phyloP scores from a whole-genome alignment of 306 rosid genomes.

The Castanea mollissima region DNA sequence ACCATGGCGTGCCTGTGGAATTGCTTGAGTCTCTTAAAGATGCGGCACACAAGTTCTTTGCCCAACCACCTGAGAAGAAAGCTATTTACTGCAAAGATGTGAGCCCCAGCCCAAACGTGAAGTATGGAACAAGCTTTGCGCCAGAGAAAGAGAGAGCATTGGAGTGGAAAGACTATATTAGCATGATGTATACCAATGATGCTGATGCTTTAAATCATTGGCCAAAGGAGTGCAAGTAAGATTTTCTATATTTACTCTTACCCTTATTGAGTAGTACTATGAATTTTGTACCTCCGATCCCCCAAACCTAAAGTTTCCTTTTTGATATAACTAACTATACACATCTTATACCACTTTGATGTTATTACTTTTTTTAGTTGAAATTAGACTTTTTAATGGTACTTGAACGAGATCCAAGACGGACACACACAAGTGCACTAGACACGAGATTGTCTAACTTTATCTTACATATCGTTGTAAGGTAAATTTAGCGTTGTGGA shows the following conservation, averaged over 20 bases:
- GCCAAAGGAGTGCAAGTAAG: conserved; percentile 63
- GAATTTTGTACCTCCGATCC: too few species aligned
- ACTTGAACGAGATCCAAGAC: too few species aligned
- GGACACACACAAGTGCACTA: too few species aligned
- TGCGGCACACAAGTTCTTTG: conserved; percentile 47
- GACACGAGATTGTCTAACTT: too few species aligned
- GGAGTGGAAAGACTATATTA: conserved; percentile 66
- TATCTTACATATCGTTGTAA: too few species aligned
- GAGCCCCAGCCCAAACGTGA: conserved; percentile 41
- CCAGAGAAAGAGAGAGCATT: conserved; percentile 65
- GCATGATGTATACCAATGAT: conserved; percentile 49
- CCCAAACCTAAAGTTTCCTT: too few species aligned
- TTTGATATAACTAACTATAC: too few species aligned
- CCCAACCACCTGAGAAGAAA: conserved; percentile 38
- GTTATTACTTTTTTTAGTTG: too few species aligned
- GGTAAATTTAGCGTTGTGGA: too few species aligned
- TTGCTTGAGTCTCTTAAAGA: conserved; percentile 42
- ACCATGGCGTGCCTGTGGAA: conserved; percentile 55
- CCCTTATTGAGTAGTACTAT: not conserved
- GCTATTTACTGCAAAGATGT: conserved; percentile 30
- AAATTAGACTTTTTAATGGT: too few species aligned
- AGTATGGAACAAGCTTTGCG: conserved; percentile 60
- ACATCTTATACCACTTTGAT: too few species aligned
- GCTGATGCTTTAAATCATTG: conserved; percentile 52
- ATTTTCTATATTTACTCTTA: not conserved